Evolutionary conservation across 306 rosid species (phyloP).

Genomic region (Myrica gale): DNA sequence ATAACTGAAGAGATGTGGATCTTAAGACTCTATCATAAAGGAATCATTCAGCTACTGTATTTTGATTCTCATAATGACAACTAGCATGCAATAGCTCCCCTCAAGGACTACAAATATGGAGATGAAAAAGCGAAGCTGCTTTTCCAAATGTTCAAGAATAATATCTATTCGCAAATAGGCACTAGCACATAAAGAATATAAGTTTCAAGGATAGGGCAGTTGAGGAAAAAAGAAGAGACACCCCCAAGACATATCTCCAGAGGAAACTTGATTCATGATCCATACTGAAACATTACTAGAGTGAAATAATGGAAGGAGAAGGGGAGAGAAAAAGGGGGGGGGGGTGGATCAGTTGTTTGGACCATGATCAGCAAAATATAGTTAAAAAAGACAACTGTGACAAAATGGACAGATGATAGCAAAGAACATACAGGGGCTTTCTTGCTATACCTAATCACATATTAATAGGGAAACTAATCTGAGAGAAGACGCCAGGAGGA

Average conservation of each 20-base stretch:
- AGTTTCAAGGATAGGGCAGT: not conserved
- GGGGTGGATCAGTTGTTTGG: not conserved
- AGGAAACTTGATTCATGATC: not conserved
- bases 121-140: too few relatives aligned
- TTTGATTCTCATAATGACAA: not conserved
- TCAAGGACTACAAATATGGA: not conserved
- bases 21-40: not conserved
- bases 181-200: not conserved
- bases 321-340: not conserved
- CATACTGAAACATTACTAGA: not conserved
- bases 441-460: not conserved
- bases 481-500: not conserved
- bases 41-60: not conserved
- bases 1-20: not conserved
- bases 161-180: not conserved
- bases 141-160: not conserved
- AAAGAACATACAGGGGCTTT: not conserved
- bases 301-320: not conserved
- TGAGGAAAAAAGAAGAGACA: too few relatives aligned
- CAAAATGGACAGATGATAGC: not conserved
- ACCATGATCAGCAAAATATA: not conserved
- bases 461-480: not conserved
- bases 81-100: not conserved
- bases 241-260: not conserved
- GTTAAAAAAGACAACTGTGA: not conserved